Evolutionary conservation across 768 basidiomycete species (phyloP).

Genomic region (Naganishia vishniacii): DNA sequence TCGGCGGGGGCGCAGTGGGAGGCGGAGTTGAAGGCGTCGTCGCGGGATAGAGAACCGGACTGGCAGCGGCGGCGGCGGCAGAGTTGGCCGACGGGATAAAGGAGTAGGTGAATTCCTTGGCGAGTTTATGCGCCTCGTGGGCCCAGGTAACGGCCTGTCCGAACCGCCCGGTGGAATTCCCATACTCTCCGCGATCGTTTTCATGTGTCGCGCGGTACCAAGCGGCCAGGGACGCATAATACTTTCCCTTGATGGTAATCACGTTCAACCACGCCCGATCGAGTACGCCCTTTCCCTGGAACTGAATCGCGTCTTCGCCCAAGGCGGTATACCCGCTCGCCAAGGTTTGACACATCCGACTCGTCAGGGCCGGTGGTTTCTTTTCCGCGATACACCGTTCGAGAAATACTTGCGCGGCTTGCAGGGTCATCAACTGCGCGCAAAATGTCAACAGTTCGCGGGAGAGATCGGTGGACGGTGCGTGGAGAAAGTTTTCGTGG

Average conservation of each 20-base stretch:
- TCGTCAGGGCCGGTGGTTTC: constrained; percentile 64
- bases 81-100: constrained; percentile 50
- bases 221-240: constrained; percentile 77
- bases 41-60: not conserved
- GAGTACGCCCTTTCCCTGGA: constrained; percentile 91
- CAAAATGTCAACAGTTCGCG: constrained; percentile 91
- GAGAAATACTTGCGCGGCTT: constrained; percentile 92
- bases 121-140: constrained; percentile 72
- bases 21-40: not conserved
- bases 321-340: constrained; percentile 73
- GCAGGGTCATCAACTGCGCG: constrained; percentile 77
- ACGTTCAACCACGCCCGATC: constrained; percentile 89
- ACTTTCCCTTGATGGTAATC: constrained; percentile 78
- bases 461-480: constrained; percentile 88
- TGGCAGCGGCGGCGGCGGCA: constrained; percentile 56
- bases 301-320: constrained; percentile 91
- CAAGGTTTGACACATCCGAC: constrained; percentile 78
- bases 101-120: constrained; percentile 62
- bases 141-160: constrained; percentile 69
- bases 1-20: constrained; percentile 40
- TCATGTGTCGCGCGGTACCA: constrained; percentile 81
- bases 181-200: constrained; percentile 68
- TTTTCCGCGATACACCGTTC: constrained; percentile 93
- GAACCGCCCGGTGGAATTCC: constrained; percentile 75
- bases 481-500: constrained; percentile 98